Base-by-base conservation (phyloP, 768 basidiomycete genomes). In the Leccinum barrowsii region DNA sequence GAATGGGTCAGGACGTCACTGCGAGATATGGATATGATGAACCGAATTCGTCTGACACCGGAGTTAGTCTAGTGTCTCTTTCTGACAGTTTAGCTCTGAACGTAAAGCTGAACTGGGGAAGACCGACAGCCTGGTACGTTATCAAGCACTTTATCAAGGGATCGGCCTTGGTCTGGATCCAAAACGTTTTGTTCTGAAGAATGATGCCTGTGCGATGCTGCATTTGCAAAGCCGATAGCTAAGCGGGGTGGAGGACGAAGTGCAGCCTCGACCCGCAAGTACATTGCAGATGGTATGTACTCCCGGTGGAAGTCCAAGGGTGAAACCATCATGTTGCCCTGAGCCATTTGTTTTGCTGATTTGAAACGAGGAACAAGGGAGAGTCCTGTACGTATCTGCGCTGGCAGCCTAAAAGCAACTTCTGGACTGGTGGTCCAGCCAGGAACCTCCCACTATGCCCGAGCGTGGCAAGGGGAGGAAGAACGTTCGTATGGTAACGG, bases 1-100 rank as follows among this genome's bases (percentile, higher is more conserved):
- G 48, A 60, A 50, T 60, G 48, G 19, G 50, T 40, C 42, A 35
- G 28, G 44, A 52, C 59, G 54, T 56, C 59, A 61, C 55, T 47
- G 32, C 35, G 50, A 51, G 32, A 51, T 32, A n/a, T 24, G 19
- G 15, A 15, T 26, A n/a, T 32, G 32, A 47, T 22, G 13, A 42
- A n/a, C n/a, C 6, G 26, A 26, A 51, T 51, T 50, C 17, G 49
- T n/a, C 26, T 34, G 50, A 50, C 30, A 50, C 13, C 28, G 17
- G 24, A 26, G 48, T 28, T 48, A 26, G 13, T 15, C 34, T 35
- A 15, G 13, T 26, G 28, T 15, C 24, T 35, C 46, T n/a, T 12
- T 22, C 7, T 47, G 21, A n/a, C 48, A 50, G 7, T 15, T 48
- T 22, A 17, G 3, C 4, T 57, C 11, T n/a, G 17, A n/a, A 46